Conservation (phyloP, 2,329 filamentous ascomycete genomes). For the Pseudogymnoascus sp. region DNA sequence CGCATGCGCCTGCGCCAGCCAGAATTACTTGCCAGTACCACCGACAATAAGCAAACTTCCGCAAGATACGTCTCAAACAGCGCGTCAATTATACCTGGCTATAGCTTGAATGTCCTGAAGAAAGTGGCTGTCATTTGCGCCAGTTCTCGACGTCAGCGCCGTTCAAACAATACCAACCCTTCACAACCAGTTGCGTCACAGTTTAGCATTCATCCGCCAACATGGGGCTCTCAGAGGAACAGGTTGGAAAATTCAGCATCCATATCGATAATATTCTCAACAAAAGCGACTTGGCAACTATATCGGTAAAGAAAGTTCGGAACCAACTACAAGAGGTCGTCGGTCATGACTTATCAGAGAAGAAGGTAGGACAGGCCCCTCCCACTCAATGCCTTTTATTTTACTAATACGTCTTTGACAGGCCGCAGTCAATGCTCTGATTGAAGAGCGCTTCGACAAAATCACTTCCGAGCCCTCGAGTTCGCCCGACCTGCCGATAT, state of each 20-base stretch:
- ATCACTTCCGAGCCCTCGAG: slow-evolving; percentile 26
- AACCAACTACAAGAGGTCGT: slow-evolving; percentile 27
- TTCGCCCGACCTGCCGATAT: not conserved
- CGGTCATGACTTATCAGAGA: slow-evolving; percentile 29
- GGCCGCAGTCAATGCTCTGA: slow-evolving; percentile 45
- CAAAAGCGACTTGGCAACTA: slow-evolving; percentile 30
- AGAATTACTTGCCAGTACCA: not conserved
- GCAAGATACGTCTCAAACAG: not conserved
- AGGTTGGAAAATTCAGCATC: slow-evolving; percentile 28
- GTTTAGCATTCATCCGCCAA: not conserved
- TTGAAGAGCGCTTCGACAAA: slow-evolving; percentile 49
- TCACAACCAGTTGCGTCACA: not conserved
- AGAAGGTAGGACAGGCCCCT: slow-evolving; percentile 28
- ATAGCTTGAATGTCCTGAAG: not conserved
- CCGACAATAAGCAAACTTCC: not conserved
- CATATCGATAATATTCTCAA: slow-evolving; percentile 34
- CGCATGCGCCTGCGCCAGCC: slow-evolving; percentile 5
- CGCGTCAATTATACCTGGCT: not conserved
- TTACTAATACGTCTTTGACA: slow-evolving; percentile 23
- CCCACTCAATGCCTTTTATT: not conserved
- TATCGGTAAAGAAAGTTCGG: slow-evolving; percentile 33
- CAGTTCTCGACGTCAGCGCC: not conserved
- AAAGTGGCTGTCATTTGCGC: not conserved
- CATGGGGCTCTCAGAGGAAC: slow-evolving; percentile 18
- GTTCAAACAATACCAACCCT: not conserved